Base-by-base conservation (phyloP, 2,329 filamentous ascomycete genomes). In the Exophiala calicioides region DNA sequence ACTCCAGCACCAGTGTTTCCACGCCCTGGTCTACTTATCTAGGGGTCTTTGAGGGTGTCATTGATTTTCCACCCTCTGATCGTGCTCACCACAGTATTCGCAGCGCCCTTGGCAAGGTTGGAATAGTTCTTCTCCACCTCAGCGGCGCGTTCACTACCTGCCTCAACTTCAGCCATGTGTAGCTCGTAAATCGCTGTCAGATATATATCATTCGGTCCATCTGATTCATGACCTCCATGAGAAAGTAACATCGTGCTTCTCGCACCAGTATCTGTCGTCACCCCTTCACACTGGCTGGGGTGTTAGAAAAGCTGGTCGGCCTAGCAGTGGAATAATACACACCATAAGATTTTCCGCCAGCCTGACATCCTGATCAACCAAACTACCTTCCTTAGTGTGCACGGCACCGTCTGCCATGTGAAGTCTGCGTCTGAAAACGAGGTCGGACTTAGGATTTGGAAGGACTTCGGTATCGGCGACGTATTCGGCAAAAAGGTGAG, bases 181-280 rank as follows among this genome's bases (percentile, higher is more conserved):
- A 40, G 37, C 26, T 40, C 37, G 18, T 40, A 40, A 9, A 30
- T 30, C 8, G 37, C 37, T 8, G 21, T 40, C 7, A 40, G 37
- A 20, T 29, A 40, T n/a, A 40, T 12, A 20, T 40, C 21, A 12
- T 29, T 30, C 20, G 21, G 21, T 12, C 26, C 23, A n/a, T 40
- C 37, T 30, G 21, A 15, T 30, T 12, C 9, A 18, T 40, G 37
- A n/a, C 23, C 37, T 10, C 37, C 37, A 18, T 40, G 24, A 16
- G 37, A 40, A 16, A 40, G 21, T n/a, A 29, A 8, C 7, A 40
- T 40, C 8, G 37, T 30, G 19, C 21, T 40, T 30, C 24, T 40
- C 7, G 37, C 12, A n/a, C 37, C 37, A 6, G 12, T 40, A 10
- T n/a, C 21, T 3, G 30, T 30, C 15, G 24, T 29, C 21, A 30